A percentile compares a stretch with the other conserved stretches of the same genome.
Evolutionary conservation across 768 basidiomycete species (phyloP).

Genomic region (Plicaturopsis crispa): DNA sequence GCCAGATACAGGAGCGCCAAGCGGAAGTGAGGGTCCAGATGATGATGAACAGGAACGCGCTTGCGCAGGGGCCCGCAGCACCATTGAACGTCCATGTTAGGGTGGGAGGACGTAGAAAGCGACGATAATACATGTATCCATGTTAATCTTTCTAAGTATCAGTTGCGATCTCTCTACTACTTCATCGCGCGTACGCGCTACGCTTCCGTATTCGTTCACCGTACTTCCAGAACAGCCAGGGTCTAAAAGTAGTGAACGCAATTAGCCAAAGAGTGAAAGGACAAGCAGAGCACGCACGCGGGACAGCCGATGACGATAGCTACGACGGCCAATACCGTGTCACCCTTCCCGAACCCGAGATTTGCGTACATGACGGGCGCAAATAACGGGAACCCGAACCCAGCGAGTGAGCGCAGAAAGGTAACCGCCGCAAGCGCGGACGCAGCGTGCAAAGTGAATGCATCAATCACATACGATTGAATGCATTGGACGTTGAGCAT

Average conservation of each 20-base stretch:
- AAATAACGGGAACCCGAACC: constrained; percentile 61
- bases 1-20: too few relatives aligned
- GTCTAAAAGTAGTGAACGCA: too few relatives aligned
- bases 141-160: too few relatives aligned
- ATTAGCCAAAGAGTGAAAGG: too few relatives aligned
- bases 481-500: constrained; percentile 37
- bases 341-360: constrained; percentile 49
- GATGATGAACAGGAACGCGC: too few relatives aligned
- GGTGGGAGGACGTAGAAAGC: too few relatives aligned
- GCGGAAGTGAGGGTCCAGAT: too few relatives aligned
- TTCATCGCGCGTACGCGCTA: constrained; percentile 42
- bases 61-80: too few relatives aligned
- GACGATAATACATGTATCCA: too few relatives aligned
- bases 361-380: constrained; percentile 47
- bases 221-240: constrained; percentile 35
- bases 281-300: too few relatives aligned
- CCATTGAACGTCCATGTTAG: too few relatives aligned
- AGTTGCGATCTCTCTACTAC: too few relatives aligned
- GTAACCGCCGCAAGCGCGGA: constrained; percentile 49
- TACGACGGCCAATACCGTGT: constrained; percentile 44
- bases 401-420: constrained; percentile 47
- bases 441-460: constrained; percentile 31
- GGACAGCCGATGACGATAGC: constrained; percentile 49
- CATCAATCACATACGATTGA: constrained; percentile 49
- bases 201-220: constrained; percentile 41